A percentile compares a stretch with the other conserved stretches of the same genome.
Evolutionary conservation across 331 rosid genomes (phyloP).

Genomic region (Rhamnella rubrinervis): DNA sequence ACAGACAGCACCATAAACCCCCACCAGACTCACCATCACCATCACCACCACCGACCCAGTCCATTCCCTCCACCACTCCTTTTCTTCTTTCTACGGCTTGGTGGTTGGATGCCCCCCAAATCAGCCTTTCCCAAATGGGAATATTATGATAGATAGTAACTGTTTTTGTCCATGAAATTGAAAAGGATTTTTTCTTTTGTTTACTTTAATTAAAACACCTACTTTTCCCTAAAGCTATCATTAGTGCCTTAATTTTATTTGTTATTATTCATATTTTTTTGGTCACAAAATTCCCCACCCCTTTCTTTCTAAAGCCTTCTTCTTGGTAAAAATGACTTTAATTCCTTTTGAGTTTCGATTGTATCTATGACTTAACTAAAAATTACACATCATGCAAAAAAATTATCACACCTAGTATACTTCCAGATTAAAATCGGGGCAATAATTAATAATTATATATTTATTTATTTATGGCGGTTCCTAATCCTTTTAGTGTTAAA

Average conservation of each 20-base stretch:
- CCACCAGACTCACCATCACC: background rate
- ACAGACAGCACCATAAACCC: conserved; percentile 1
- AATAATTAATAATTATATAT: too few species aligned
- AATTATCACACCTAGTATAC: too few species aligned
- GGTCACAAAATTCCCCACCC: conserved; percentile 1
- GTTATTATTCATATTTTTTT: background rate
- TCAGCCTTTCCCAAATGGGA: conserved; percentile 17
- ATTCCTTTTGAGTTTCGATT: background rate
- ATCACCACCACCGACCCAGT: conserved; percentile 13
- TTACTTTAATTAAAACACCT: background rate
- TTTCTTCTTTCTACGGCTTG: background rate
- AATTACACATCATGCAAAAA: too few species aligned
- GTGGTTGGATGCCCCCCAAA: background rate
- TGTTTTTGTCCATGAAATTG: background rate
- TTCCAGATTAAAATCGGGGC: too few species aligned
- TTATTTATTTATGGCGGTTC: too few species aligned
- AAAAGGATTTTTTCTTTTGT: conserved; percentile 9
- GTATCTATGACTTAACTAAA: background rate
- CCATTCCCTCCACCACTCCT: conserved; percentile 13
- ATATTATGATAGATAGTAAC: background rate
- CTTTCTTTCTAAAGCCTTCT: conserved; percentile 2
- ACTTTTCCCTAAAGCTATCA: conserved; percentile 18
- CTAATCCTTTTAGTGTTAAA: too few species aligned
- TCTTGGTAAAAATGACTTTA: conserved; percentile 7
- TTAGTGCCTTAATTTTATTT: conserved; percentile 12